Percentiles rank a stretch among this genome's conserved stretches.
Conservation (phyloP, 1,284 basidiomycete genomes). For the Irpex rosettiformis region DNA sequence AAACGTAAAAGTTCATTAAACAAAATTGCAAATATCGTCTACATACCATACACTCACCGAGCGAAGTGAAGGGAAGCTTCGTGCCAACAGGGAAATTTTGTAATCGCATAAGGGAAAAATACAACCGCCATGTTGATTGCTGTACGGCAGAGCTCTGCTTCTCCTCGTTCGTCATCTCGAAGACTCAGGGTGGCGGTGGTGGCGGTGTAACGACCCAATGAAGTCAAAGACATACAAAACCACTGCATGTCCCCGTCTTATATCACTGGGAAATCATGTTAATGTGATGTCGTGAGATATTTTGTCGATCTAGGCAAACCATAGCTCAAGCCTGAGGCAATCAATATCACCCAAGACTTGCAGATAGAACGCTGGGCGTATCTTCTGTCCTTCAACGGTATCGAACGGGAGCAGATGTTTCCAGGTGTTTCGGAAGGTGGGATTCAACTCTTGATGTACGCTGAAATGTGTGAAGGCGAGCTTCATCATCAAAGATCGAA, state of each 20-base stretch:
- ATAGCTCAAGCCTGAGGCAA: neutral
- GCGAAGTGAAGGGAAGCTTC: neutral
- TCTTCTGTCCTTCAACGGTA: neutral
- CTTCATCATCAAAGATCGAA: no score
- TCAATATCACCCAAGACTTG: no score
- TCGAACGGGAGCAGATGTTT: neutral
- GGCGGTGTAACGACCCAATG: neutral
- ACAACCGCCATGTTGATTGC: neutral
- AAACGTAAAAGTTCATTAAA: neutral
- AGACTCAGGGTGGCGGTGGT: neutral
- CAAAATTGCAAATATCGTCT: neutral
- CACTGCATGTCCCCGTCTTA: neutral
- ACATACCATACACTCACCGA: neutral
- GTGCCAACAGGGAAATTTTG: neutral
- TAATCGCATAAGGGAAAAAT: neutral
- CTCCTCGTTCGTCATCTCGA: neutral
- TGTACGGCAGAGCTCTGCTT: neutral
- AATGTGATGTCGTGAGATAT: neutral
- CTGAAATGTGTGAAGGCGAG: neutral
- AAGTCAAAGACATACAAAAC: neutral
- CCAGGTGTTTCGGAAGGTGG: neutral
- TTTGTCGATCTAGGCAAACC: neutral
- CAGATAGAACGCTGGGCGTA: neutral
- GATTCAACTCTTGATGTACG: neutral
- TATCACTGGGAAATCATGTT: neutral